Percentiles rank a stretch among this genome's conserved stretches.
phyloP scores from a whole-genome alignment of 2,329 filamentous ascomycete genomes.

The Colletotrichum coccodes region DNA sequence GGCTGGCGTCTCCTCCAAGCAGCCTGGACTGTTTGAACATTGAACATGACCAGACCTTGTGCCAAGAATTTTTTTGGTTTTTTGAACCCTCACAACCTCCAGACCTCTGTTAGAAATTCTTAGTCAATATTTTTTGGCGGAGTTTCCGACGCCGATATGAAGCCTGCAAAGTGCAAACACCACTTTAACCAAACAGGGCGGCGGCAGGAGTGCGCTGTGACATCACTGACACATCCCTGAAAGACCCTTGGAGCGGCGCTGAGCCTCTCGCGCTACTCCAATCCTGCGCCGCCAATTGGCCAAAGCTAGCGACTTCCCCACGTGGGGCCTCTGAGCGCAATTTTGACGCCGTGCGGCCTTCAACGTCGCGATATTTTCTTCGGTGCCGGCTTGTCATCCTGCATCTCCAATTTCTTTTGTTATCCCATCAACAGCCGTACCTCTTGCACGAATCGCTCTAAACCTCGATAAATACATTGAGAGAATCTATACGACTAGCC shows the following conservation, averaged over 20 bases:
- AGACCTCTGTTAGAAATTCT: too few relatives aligned
- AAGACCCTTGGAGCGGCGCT: slow-evolving; percentile 14
- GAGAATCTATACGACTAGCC: not conserved
- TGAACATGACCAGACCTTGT: not conserved
- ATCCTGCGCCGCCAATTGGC: slow-evolving; percentile 16
- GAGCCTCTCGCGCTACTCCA: slow-evolving; percentile 7
- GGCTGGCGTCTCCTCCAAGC: not conserved
- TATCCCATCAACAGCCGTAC: slow-evolving; percentile 5
- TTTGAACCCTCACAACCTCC: too few relatives aligned
- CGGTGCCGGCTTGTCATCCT: not conserved
- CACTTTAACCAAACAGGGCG: too few relatives aligned
- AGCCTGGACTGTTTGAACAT: not conserved
- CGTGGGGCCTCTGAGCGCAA: slow-evolving; percentile 26
- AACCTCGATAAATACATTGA: not conserved
- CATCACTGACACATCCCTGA: slow-evolving; percentile 14
- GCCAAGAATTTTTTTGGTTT: too few relatives aligned
- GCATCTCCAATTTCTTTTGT: slow-evolving; percentile 14
- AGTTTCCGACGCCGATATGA: too few relatives aligned
- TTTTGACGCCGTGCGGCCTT: slow-evolving; percentile 11
- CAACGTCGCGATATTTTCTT: slow-evolving; percentile 19
- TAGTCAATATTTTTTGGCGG: too few relatives aligned
- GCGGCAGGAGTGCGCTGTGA: slow-evolving; percentile 2
- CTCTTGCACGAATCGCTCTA: not conserved
- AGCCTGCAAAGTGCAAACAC: too few relatives aligned
- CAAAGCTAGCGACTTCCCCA: slow-evolving; percentile 3